Percentiles rank a stretch among this genome's conserved stretches.
These are phyloP conservation scores for Venturia oleaginea DNA, from an alignment of 2,329 filamentous ascomycete genomes.

Conservation along the genomic window DNA sequence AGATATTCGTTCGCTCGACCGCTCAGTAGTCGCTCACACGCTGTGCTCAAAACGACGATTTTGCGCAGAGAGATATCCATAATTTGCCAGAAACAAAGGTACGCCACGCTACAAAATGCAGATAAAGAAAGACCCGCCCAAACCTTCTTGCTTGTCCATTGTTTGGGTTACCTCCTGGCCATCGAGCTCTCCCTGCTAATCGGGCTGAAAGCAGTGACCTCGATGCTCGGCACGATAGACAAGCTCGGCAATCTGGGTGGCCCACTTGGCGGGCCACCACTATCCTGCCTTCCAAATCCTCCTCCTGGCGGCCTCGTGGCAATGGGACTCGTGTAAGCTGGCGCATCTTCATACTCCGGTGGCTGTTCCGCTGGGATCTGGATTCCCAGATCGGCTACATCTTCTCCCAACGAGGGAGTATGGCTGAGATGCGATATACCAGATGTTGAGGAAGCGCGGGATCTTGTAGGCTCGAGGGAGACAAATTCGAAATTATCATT, in stretches of 20 bases:
- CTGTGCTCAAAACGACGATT: not conserved
- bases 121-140: not conserved
- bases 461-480: slow-evolving; percentile 24
- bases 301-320: slow-evolving; percentile 13
- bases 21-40: not conserved
- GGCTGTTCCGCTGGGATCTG: slow-evolving; percentile 23
- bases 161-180: not conserved
- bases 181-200: not conserved
- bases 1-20: not conserved
- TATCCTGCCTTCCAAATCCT: not conserved
- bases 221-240: slow-evolving; percentile 8
- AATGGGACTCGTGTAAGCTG: slow-evolving; percentile 37
- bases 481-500: slow-evolving; percentile 36
- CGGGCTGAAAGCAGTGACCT: slow-evolving; percentile 6
- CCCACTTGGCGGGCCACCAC: not conserved
- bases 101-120: not conserved
- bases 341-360: slow-evolving; percentile 36
- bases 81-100: not conserved
- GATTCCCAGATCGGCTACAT: slow-evolving; percentile 17
- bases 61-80: not conserved
- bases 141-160: not conserved
- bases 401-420: slow-evolving; percentile 18
- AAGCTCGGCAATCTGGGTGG: slow-evolving; percentile 10
- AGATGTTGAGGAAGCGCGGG: slow-evolving; percentile 19
- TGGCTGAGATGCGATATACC: slow-evolving; percentile 11